Evolutionary conservation across 208 protist genomes (phyloP).

Genomic region (Trypanosoma grayi): DNA sequence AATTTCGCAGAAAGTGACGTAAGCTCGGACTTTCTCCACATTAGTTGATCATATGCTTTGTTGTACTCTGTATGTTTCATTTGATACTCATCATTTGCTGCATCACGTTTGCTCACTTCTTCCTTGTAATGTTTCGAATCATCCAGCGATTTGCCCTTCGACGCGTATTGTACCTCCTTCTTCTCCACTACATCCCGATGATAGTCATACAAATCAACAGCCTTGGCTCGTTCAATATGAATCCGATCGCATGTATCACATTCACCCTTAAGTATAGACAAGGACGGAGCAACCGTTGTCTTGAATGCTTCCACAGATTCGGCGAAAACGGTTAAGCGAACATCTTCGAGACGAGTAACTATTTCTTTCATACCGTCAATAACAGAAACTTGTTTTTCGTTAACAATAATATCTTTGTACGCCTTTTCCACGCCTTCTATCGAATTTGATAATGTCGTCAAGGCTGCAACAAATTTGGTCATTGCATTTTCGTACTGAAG

Average conservation of each 20-base stretch:
- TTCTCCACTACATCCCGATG: constrained; percentile 21
- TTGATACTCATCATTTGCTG: no score
- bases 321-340: background rate
- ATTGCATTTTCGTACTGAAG: constrained; percentile 13
- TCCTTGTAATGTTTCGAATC: no score
- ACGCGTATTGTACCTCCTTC: constrained; percentile 23
- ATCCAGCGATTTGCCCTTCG: no score
- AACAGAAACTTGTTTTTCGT: constrained; percentile 14
- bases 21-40: no score
- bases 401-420: constrained; percentile 13
- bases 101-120: no score
- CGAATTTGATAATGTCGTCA: constrained; percentile 2
- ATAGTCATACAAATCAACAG: constrained; percentile 21
- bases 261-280: constrained; percentile 6
- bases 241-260: constrained; percentile 9
- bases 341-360: background rate
- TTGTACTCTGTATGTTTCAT: no score
- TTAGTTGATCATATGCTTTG: no score
- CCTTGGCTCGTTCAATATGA: constrained; percentile 20
- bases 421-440: constrained; percentile 15
- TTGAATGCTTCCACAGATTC: constrained; percentile 6
- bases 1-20: no score
- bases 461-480: background rate
- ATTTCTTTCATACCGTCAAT: constrained; percentile 12
- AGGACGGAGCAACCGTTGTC: background rate